These are phyloP conservation scores for Umbelopsis isabellina DNA, from an alignment of 192 early-diverging fungal genomes.

Conservation along the genomic window DNA sequence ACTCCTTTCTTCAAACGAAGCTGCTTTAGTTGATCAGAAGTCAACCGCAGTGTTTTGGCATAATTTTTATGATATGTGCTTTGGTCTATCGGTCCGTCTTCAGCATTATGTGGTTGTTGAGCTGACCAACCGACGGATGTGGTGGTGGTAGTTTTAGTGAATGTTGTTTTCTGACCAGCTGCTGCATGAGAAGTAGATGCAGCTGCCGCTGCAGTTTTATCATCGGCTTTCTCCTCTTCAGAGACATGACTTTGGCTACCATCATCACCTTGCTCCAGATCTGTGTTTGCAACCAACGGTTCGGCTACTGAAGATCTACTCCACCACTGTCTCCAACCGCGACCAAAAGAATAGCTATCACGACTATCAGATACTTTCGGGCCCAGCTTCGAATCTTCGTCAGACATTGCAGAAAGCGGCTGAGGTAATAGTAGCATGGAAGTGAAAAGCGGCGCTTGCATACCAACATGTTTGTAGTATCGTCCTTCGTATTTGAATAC, in stretches of 20 bases:
- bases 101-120: constrained; percentile 10
- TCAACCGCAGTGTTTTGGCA: constrained; percentile 90
- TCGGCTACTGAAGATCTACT: constrained; percentile 36
- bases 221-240: constrained; percentile 2
- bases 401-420: constrained; percentile 44
- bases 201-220: not conserved
- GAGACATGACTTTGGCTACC: not conserved
- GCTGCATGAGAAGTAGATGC: not conserved
- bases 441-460: constrained; percentile 63
- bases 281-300: constrained; percentile 4
- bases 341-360: constrained; percentile 40
- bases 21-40: constrained; percentile 85
- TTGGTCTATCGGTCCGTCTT: not conserved
- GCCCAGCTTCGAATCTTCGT: not conserved
- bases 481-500: constrained; percentile 59
- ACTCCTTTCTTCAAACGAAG: constrained; percentile 82
- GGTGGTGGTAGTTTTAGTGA: constrained; percentile 40
- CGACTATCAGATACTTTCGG: constrained; percentile 31
- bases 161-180: constrained; percentile 26
- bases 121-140: constrained; percentile 31
- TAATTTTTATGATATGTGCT: constrained; percentile 49
- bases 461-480: constrained; percentile 62
- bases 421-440: constrained; percentile 61
- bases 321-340: constrained; percentile 44
- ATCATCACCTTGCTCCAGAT: not conserved